phyloP scores from a whole-genome alignment of 129 eudicot genomes.

The Lactuca sativa region DNA sequence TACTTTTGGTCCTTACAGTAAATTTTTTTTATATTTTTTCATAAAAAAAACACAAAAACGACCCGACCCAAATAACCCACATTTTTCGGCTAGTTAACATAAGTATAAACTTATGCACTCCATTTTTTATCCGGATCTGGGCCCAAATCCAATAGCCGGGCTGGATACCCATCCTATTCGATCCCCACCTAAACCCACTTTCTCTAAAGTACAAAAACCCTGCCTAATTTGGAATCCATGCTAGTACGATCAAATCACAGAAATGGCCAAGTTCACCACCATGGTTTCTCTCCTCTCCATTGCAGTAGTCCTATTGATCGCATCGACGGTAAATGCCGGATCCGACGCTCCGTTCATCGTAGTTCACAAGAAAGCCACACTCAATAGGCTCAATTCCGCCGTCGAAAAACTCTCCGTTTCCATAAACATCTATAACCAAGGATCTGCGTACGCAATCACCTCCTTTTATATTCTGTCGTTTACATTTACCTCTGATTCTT shows the following conservation, averaged over 20 bases:
- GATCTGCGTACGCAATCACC: slow-evolving; percentile 43
- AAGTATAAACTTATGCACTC: no score
- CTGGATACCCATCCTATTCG: no score
- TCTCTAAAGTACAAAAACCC: not conserved
- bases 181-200: not conserved
- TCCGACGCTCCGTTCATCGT: slow-evolving; percentile 59
- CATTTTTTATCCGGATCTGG: not conserved
- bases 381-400: slow-evolving; percentile 39
- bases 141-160: not conserved
- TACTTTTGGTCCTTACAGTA: no score
- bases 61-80: no score
- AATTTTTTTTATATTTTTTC: no score
- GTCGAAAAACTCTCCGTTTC: slow-evolving; percentile 51
- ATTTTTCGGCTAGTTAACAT: no score
- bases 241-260: not conserved
- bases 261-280: slow-evolving; percentile 19
- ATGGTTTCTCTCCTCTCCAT: slow-evolving; percentile 10
- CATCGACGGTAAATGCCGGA: slow-evolving; percentile 8
- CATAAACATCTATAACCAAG: slow-evolving; percentile 62
- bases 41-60: no score
- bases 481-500: not conserved
- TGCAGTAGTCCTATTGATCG: not conserved
- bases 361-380: slow-evolving; percentile 64
- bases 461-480: not conserved
- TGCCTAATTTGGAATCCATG: no score